Conservation (phyloP, 495 filamentous ascomycete species). For the Neurospora intermedia region DNA sequence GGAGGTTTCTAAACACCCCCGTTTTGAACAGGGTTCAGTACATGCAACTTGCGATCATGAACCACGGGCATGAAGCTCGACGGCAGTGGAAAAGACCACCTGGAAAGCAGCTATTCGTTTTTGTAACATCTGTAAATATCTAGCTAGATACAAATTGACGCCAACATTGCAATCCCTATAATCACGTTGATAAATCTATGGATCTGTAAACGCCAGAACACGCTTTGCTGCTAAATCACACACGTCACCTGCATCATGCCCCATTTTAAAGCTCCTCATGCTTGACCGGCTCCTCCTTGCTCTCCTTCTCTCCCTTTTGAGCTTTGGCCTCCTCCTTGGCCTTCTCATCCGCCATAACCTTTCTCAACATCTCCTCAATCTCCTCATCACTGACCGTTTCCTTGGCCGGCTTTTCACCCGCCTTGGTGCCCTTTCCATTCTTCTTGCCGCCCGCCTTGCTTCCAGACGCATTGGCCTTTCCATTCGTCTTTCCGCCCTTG, state of each 20-base stretch:
- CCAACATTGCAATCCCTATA: neutral
- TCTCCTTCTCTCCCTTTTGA: slow-evolving; percentile 12
- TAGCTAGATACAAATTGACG: neutral
- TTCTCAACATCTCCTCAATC: slow-evolving; percentile 38
- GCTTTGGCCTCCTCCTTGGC: slow-evolving; percentile 22
- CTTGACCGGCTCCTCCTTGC: slow-evolving; percentile 16
- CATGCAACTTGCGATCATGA: neutral
- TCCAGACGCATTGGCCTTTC: slow-evolving; percentile 31
- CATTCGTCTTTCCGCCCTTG: slow-evolving; percentile 28
- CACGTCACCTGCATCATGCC: neutral
- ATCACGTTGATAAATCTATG: neutral
- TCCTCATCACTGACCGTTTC: slow-evolving; percentile 34
- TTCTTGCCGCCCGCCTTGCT: slow-evolving; percentile 27
- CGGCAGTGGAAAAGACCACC: neutral
- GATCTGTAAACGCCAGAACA: neutral
- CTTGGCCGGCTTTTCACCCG: slow-evolving; percentile 20
- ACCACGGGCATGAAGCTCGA: neutral
- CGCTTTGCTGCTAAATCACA: neutral
- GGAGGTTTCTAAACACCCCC: neutral
- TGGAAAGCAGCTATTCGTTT: neutral
- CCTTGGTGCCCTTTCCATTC: slow-evolving; percentile 26
- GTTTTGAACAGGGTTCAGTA: neutral
- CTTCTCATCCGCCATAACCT: slow-evolving; percentile 19
- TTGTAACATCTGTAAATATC: neutral
- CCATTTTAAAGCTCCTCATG: slow-evolving; percentile 41